Base-by-base conservation (phyloP, 768 basidiomycete genomes). In the Tubosaeta sp. region DNA sequence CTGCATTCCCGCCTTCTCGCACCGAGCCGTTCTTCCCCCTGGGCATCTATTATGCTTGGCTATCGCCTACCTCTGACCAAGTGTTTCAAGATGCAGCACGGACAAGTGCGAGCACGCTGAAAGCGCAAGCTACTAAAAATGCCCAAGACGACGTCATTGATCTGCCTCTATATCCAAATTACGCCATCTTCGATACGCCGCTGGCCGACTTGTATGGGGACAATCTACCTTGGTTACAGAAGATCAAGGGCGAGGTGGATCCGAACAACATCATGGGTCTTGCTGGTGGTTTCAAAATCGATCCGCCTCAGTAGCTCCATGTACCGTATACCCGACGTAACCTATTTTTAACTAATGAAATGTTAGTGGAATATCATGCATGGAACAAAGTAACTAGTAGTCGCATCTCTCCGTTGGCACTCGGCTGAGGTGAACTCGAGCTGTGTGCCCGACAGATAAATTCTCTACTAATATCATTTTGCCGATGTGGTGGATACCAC, bases 111-210 rank as follows among this genome's bases (percentile, higher is more conserved):
- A 67, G 55, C 0, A 67, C 67, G 2, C 67, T 83, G 42, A 67
- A 63, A 6, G 50, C 65, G 11, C 65, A 72, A n/a, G 78, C 77
- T 3, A 57, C 72, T 7, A 59, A 59, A 17, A 71, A 74, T 25
- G 81, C 78, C 10, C 78, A 80, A 59, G 29, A 3, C 8, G 61
- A 69, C 42, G 50, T 73, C 12, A 60, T 54, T 8, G 59, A 71
- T 26, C 75, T 70, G 5, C 56, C 76, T 4, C 41, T 72, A 27
- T 84, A 86, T 57, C 69, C 73, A 10, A 85, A 85, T 59, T 83
- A 81, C 56, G 81, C 82, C 1, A 68, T 80, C 1, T 71, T 60
- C 50, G 74, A 74, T 51, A 83, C 81, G 12, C 74, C 79, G 0
- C 35, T 82, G 31, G 59, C 68, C 27, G 38, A 61, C 5, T 62